Conservation (phyloP, 129 eudicot genomes). For the Smallanthus sonchifolius region DNA sequence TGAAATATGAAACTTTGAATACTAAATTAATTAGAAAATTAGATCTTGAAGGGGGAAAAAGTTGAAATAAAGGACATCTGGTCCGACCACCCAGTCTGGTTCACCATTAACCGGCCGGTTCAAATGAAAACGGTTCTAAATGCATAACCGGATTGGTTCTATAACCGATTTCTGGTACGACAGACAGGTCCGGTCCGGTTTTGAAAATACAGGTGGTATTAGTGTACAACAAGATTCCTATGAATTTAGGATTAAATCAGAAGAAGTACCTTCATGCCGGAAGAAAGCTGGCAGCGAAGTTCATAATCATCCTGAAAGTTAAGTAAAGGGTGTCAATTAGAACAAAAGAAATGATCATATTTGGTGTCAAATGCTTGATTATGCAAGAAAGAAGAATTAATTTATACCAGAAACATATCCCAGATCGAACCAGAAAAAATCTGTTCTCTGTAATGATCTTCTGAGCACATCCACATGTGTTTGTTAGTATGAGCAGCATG, state of each 20-base stretch:
- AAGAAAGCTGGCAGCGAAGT: constrained; percentile 44
- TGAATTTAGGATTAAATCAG: not conserved
- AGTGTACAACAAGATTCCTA: not conserved
- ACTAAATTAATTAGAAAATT: no score
- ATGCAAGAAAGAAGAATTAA: not conserved
- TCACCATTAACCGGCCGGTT: no score
- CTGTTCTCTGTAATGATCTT: constrained; percentile 38
- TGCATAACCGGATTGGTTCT: no score
- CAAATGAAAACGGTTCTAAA: no score
- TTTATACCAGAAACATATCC: constrained; percentile 48
- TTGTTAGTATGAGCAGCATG: constrained; percentile 64
- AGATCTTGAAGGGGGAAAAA: no score
- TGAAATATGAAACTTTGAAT: no score
- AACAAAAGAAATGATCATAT: not conserved
- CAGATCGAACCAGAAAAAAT: constrained; percentile 29
- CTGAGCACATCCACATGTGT: constrained; percentile 64
- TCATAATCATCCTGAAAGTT: constrained; percentile 55
- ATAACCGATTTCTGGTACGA: no score
- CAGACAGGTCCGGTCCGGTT: no score
- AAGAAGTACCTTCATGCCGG: constrained; percentile 68
- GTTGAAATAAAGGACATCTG: no score
- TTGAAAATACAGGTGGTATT: not conserved
- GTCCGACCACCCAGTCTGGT: no score
- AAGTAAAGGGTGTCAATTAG: not conserved
- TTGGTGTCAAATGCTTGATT: not conserved